Percentiles rank a stretch among this genome's conserved stretches.
These are phyloP conservation scores for Sphaerobolus stellatus DNA, from an alignment of 1,284 basidiomycete genomes.

Conservation along the genomic window DNA sequence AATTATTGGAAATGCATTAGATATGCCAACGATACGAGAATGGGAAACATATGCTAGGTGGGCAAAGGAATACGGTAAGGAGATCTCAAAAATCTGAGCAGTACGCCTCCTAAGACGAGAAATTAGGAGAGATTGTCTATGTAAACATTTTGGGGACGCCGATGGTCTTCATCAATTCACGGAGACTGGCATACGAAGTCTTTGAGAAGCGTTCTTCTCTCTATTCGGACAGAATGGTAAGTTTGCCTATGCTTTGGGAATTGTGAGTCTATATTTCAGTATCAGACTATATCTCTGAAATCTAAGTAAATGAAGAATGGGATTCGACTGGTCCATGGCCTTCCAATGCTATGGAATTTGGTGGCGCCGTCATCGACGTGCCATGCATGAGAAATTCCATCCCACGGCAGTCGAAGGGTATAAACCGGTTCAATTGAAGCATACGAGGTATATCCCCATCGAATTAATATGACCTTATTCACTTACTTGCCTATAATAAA, in stretches of 20 bases:
- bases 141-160: conserved; percentile 7
- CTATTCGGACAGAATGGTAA: conserved; percentile 4
- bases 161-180: conserved; percentile 12
- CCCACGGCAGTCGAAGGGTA: background rate
- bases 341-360: conserved; percentile 27
- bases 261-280: background rate
- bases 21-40: conserved; percentile 8
- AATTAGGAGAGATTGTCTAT: conserved; percentile 14
- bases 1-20: conserved; percentile 6
- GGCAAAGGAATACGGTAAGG: conserved; percentile 15
- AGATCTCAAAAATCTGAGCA: too few species aligned
- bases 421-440: background rate
- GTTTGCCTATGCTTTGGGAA: background rate
- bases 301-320: conserved; percentile 28
- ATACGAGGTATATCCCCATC: background rate
- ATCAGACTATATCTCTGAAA: too few species aligned
- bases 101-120: too few species aligned
- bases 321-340: conserved; percentile 26
- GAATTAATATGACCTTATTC: background rate
- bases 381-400: conserved; percentile 32
- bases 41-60: conserved; percentile 14
- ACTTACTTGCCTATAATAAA: background rate
- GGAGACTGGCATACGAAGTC: conserved; percentile 10
- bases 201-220: conserved; percentile 8
- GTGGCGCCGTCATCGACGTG: conserved; percentile 30